Evolutionary conservation across 345 rosid genomes (phyloP).

Genomic region (Salix viminalis): DNA sequence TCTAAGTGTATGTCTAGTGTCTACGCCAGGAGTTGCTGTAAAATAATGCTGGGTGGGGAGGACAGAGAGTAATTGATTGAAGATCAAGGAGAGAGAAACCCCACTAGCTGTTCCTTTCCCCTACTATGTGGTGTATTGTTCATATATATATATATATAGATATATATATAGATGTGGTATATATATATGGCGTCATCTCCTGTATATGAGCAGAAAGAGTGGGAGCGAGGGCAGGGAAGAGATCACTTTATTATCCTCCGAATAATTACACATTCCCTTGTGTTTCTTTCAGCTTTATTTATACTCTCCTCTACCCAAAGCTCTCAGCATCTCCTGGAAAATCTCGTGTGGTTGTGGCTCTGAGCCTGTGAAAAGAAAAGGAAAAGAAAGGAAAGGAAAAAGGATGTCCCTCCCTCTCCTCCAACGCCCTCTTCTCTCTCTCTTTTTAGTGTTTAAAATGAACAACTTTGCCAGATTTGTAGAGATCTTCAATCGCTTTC

Average conservation of each 20-base stretch:
- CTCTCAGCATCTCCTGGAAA: background rate
- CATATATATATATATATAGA: background rate
- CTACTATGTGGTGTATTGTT: background rate
- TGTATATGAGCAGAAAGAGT: background rate
- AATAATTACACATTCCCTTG: conserved; percentile 1
- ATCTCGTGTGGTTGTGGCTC: background rate
- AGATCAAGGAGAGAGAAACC: background rate
- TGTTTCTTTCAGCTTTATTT: background rate
- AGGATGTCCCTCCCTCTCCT: background rate
- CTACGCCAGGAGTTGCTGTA: background rate
- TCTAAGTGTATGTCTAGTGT: background rate
- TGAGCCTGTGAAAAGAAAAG: background rate
- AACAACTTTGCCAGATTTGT: conserved; percentile 29
- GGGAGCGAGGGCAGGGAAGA: background rate
- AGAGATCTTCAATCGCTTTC: conserved; percentile 27
- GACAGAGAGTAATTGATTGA: background rate
- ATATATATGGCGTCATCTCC: background rate
- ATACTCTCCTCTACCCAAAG: background rate
- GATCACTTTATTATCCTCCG: conserved; percentile 7
- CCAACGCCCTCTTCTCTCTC: background rate
- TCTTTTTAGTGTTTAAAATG: background rate
- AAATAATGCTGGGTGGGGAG: background rate
- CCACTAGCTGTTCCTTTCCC: background rate
- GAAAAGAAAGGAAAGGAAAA: background rate
- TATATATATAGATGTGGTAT: background rate